A percentile compares a stretch with the other conserved stretches of the same genome.
phyloP scores from a whole-genome alignment of 768 basidiomycete genomes.

The Clitopilus passeckerianus region DNA sequence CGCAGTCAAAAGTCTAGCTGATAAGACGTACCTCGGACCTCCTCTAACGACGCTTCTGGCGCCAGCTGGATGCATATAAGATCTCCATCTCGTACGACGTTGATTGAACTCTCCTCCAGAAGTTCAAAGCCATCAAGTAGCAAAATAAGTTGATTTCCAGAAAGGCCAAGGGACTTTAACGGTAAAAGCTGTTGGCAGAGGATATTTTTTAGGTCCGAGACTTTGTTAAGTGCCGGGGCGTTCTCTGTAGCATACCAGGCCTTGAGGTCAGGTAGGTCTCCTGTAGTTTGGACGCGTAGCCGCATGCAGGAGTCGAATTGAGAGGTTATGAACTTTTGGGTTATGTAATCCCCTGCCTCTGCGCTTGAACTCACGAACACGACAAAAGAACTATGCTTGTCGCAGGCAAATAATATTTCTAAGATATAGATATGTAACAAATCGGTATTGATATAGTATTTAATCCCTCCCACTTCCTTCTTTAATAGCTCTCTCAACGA shows the following conservation, averaged over 20 bases:
- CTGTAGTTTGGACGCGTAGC: slow-evolving; percentile 40
- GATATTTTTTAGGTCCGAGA: slow-evolving; percentile 31
- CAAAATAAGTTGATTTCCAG: slow-evolving; percentile 20
- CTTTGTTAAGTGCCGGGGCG: slow-evolving; percentile 15
- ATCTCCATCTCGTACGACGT: slow-evolving; percentile 45
- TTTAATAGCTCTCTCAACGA: slow-evolving; percentile 51
- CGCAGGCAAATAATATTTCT: too few species aligned
- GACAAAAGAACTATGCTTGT: too few species aligned
- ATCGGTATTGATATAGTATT: too few species aligned
- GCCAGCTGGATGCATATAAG: slow-evolving; percentile 28
- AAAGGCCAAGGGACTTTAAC: slow-evolving; percentile 19
- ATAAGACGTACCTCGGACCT: slow-evolving; percentile 6
- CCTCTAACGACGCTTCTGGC: neutral
- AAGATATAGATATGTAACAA: too few species aligned
- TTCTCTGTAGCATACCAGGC: slow-evolving; percentile 46
- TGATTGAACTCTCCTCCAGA: slow-evolving; percentile 30
- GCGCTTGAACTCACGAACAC: neutral
- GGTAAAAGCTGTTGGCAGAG: slow-evolving; percentile 28
- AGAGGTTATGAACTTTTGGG: neutral
- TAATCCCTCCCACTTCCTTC: slow-evolving; percentile 35
- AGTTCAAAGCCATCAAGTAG: slow-evolving; percentile 45
- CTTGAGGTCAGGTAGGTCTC: slow-evolving; percentile 43
- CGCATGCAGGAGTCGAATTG: slow-evolving; percentile 31
- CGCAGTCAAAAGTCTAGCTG: too few species aligned
- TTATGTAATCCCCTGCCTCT: neutral